phyloP scores from a whole-genome alignment of 129 eudicot genomes.

The Oenanthe sinensis region DNA sequence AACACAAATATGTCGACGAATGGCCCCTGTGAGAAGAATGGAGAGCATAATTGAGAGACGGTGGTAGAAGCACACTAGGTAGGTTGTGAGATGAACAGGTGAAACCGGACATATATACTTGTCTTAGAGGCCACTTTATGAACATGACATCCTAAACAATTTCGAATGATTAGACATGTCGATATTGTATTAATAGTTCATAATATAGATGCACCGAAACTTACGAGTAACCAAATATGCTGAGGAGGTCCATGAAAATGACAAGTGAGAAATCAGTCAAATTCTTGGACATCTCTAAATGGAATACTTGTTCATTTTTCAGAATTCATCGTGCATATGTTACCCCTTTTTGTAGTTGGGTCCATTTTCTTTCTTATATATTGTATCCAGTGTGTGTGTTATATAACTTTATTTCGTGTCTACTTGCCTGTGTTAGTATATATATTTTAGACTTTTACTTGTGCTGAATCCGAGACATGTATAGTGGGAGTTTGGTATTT shows the following conservation, averaged over 20 bases:
- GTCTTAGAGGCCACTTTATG: background rate
- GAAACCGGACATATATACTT: background rate
- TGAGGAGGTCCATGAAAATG: background rate
- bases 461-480: constrained; percentile 43
- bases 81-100: too few relatives aligned
- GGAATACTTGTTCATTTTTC: constrained; percentile 16
- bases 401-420: background rate
- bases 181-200: background rate
- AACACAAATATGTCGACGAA: background rate
- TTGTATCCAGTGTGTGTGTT: background rate
- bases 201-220: too few relatives aligned
- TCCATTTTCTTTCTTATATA: background rate
- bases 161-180: background rate
- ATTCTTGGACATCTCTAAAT: constrained; percentile 19
- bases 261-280: background rate
- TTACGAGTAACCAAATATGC: background rate
- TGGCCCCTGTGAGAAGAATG: background rate
- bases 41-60: background rate
- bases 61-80: background rate
- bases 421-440: background rate
- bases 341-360: background rate
- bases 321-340: background rate
- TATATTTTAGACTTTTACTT: background rate
- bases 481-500: constrained; percentile 74
- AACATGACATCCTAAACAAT: background rate